A percentile compares a stretch with the other conserved stretches of the same genome.
These are phyloP conservation scores for Penicillium angulare DNA, from an alignment of 495 filamentous ascomycete genomes.

Conservation along the genomic window DNA sequence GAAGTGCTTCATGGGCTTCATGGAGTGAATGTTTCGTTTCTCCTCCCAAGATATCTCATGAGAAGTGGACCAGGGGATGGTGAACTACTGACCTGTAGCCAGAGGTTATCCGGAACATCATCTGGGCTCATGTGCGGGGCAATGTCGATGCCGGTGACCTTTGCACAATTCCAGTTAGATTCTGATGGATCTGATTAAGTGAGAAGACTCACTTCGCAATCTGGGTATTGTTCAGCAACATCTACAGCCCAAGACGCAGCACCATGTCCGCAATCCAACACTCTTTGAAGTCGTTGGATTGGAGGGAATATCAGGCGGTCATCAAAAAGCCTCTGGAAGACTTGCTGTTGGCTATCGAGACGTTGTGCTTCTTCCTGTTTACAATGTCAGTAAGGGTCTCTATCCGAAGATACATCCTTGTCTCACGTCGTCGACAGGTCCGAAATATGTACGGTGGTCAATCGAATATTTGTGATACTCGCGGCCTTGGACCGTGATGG, in stretches of 20 bases:
- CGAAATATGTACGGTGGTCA: slow-evolving; percentile 69
- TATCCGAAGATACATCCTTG: neutral
- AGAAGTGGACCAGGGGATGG: no score
- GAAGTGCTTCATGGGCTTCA: no score
- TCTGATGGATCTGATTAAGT: neutral
- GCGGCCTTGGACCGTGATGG: slow-evolving; percentile 63
- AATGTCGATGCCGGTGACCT: slow-evolving; percentile 84
- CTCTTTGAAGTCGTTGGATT: slow-evolving; percentile 57
- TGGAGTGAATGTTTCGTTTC: no score
- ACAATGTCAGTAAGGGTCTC: slow-evolving; percentile 11
- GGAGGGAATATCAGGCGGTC: slow-evolving; percentile 78
- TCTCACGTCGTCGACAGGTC: slow-evolving; percentile 81
- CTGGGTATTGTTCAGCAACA: slow-evolving; percentile 63
- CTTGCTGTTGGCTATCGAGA: slow-evolving; percentile 64
- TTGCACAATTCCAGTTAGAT: slow-evolving; percentile 20
- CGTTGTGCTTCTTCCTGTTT: slow-evolving; percentile 77
- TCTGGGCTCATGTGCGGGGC: slow-evolving; percentile 72
- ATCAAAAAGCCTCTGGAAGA: slow-evolving; percentile 74
- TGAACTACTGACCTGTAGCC: slow-evolving; percentile 59
- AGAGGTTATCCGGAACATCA: slow-evolving; percentile 65
- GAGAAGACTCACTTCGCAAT: slow-evolving; percentile 61
- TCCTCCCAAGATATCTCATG: no score
- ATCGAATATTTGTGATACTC: slow-evolving; percentile 74
- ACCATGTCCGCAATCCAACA: slow-evolving; percentile 79
- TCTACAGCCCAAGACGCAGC: slow-evolving; percentile 61